Evolutionary conservation across 345 rosid species (phyloP).

Genomic region (Cardamine occulta): DNA sequence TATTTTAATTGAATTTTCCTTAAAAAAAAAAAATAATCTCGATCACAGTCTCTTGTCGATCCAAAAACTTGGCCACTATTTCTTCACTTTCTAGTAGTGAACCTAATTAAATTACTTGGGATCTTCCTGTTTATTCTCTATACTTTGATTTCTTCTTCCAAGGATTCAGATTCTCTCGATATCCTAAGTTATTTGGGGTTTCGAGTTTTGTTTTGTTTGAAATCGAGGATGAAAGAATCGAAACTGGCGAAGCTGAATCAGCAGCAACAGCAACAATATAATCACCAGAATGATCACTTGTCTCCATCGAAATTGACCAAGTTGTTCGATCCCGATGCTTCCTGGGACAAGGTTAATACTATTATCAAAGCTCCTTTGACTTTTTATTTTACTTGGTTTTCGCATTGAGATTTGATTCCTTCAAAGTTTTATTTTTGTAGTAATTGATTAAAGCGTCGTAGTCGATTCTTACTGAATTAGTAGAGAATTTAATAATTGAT

Average conservation of each 20-base stretch:
- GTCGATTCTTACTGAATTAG: slow-evolving; percentile 1
- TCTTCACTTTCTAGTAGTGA: background rate
- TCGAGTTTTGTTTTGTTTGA: background rate
- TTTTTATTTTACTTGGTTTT: background rate
- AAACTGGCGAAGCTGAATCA: slow-evolving; percentile 55
- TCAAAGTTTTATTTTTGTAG: background rate
- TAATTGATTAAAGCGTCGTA: background rate
- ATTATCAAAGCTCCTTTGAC: slow-evolving; percentile 27
- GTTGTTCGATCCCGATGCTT: slow-evolving; percentile 83
- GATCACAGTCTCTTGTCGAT: background rate
- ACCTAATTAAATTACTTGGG: background rate
- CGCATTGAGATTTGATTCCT: background rate
- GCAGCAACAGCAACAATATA: slow-evolving; percentile 48
- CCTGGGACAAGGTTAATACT: slow-evolving; percentile 82
- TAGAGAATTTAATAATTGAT: background rate
- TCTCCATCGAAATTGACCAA: slow-evolving; percentile 74
- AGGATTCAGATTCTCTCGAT: slow-evolving; percentile 18
- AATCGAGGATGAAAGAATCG: slow-evolving; percentile 57
- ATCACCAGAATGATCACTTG: slow-evolving; percentile 63
- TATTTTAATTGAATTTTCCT: background rate
- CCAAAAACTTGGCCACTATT: slow-evolving; percentile 28
- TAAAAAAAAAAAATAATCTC: background rate
- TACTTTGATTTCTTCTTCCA: background rate
- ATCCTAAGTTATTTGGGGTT: slow-evolving; percentile 6
- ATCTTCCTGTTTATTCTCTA: too few species aligned